Evolutionary conservation across 129 eudicot species (phyloP), one percentile per base, ranked within the genome.

Genomic region (Artemisia argyi): DNA sequence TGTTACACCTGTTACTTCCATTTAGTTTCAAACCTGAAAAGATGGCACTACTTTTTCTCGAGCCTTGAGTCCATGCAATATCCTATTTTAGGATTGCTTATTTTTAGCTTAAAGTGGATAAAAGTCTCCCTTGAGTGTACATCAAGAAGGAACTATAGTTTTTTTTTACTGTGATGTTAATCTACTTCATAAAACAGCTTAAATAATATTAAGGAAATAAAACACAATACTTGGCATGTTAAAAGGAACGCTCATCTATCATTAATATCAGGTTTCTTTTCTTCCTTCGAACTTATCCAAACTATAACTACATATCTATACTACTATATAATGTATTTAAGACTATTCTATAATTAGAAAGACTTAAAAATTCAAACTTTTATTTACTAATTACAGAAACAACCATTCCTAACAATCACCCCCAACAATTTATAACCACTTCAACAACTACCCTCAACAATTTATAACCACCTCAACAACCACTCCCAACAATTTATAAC

Each of bases 31-130:
- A 65, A 16, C 76, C 55, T 74, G 28, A 62, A 60, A 71, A 24
- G 26, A 71, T 68, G 69, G 24, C 75, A 69, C 79, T 52, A 59
- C 84, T 80, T 82, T 73, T 79, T 76, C 71, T 79, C 73, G 82
- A 83, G 86, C 80, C 82, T 74, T 79, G 89, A 73, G 81, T 74
- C 80, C 83, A 76, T 79, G 82, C 71, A 73, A 39, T 74, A 48
- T 69, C 78, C 52, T 61, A 62, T 47, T 39, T 67, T 20, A 19
- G 16, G 67, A 17, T 66, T 66, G 71, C 66, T 59, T 71, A 19
- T 46, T 61, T 59, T 53, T 63, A 63, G 17, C 64, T 32, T 64
- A 74, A 69, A 32, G 76, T 54, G 44, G 71, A 46, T 46, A 60
- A 69, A 62, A 77, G 71, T 48, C 26, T 79, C 69, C 32, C 57